Base-by-base conservation (phyloP, 78 protist genomes). In the Dictyostelium firmibasis region DNA sequence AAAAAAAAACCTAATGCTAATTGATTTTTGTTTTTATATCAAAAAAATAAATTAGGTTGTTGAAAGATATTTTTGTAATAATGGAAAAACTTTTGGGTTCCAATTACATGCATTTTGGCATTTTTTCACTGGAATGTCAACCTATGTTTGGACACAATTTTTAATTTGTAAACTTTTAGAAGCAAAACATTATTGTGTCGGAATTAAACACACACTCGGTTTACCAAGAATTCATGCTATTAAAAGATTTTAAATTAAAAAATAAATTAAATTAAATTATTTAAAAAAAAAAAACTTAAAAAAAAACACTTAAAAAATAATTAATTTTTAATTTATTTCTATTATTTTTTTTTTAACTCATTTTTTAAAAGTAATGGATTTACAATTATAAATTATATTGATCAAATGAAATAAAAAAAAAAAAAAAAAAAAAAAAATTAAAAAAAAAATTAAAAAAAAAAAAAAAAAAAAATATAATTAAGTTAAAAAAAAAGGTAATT, bases 101-200 rank as follows among this genome's bases (percentile, higher is more conserved):
- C 87, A 89, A 81, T 23, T 89, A 5, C 94, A 89, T 67, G 81
- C 87, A 3, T 6, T 78, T 2, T 89, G 94, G 94, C 94, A 89
- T 35, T 64, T 89, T 9, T 16, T 83, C 29, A 81, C 94, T 8
- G 94, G 94, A 18, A 20, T 89, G 23, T 81, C 86, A 27, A 86
- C 82, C 0, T 89, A 50, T 44, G 86, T 69, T 27, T 89, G 94
- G 94, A 81, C 76, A 31, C 94, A 89, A 81, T 89, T 89, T n/a
- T 47, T 89, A 25, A 64, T 81, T 35, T 78, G 85, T 43, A 81
- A 70, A 67, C 38, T 89, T 8, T 44, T 89, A 64, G 87, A 89
- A 81, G 94, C 87, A 9, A 89, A 81, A 81, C 33, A 69, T 27
- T 89, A 89, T n/a, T n/a, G 44, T 33, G 69, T 81, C 10, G 53